Conservation (phyloP, 1,139 yeast genomes). For the Diutina mesorugosa region DNA sequence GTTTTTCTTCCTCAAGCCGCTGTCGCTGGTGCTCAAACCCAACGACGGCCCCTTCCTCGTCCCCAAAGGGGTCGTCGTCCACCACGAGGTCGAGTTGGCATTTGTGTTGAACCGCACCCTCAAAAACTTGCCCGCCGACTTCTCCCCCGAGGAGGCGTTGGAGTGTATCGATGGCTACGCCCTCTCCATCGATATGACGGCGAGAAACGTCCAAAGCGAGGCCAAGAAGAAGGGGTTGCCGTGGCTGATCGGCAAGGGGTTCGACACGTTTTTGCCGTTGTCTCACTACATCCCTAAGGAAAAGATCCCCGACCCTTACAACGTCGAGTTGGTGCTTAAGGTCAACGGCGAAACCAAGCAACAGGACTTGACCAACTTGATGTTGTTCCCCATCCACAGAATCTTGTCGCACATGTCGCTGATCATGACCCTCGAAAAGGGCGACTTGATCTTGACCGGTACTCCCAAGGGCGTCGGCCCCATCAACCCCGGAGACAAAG, state of each 20-base stretch:
- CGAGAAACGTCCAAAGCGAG: conserved; percentile 89
- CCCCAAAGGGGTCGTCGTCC: conserved; percentile 73
- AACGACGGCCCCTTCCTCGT: conserved; percentile 65
- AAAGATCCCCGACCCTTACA: conserved; percentile 60
- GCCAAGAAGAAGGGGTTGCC: conserved; percentile 93
- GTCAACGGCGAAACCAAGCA: conserved; percentile 68
- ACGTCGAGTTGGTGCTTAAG: conserved; percentile 49
- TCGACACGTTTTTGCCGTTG: conserved; percentile 87
- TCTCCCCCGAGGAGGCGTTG: conserved; percentile 55
- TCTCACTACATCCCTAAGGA: conserved; percentile 57
- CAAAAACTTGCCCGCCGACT: conserved; percentile 42
- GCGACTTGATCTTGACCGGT: conserved; percentile 87
- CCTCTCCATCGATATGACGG: conserved; percentile 85
- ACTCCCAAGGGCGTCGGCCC: conserved; percentile 98
- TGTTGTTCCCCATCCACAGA: conserved; percentile 80
- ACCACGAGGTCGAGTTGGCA: conserved; percentile 91
- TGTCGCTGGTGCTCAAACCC: conserved; percentile 50
- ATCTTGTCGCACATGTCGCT: conserved; percentile 72
- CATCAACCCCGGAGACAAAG: conserved; percentile 62
- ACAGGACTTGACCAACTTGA: conserved; percentile 65
- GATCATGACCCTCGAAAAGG: conserved; percentile 82
- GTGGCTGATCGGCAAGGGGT: conserved; percentile 94
- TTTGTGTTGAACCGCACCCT: conserved; percentile 54
- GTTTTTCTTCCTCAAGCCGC: conserved; percentile 83
- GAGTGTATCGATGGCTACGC: conserved; percentile 79